Evolutionary conservation across 164 flowering plant genomes (phyloP).

Genomic region (Kalanchoe fedtschenkoi): DNA sequence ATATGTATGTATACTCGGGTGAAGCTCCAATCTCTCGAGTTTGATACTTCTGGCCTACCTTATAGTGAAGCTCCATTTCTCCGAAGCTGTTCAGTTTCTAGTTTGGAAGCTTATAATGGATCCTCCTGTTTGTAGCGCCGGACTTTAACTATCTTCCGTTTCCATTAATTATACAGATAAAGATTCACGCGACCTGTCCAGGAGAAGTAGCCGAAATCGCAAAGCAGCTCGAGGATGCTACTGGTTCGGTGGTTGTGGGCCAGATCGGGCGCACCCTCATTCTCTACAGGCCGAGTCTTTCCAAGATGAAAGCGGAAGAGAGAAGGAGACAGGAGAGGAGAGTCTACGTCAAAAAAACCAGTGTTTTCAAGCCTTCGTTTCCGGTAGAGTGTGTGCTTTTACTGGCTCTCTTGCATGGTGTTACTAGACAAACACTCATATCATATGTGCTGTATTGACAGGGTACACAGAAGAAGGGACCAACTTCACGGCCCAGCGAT

Average conservation of each 20-base stretch:
- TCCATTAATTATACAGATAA: slow-evolving; percentile 37
- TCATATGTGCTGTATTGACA: too few relatives aligned
- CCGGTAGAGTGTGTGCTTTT: slow-evolving; percentile 11
- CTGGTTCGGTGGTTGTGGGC: slow-evolving; percentile 75
- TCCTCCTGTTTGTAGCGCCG: neutral
- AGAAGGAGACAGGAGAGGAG: slow-evolving; percentile 38
- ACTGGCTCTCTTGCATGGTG: neutral
- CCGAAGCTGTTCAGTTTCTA: neutral
- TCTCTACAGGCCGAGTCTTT: slow-evolving; percentile 74
- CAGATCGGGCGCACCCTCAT: slow-evolving; percentile 80
- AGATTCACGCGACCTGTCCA: slow-evolving; percentile 66
- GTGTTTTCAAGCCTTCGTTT: slow-evolving; percentile 14
- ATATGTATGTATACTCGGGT: too few relatives aligned
- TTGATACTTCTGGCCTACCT: neutral
- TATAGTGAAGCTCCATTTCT: neutral
- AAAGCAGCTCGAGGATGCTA: slow-evolving; percentile 52
- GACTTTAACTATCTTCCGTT: neutral
- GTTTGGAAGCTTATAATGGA: neutral
- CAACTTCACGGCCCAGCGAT: neutral
- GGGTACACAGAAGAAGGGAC: neutral
- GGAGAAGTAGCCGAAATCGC: slow-evolving; percentile 80
- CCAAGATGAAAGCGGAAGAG: slow-evolving; percentile 72
- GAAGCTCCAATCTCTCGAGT: too few relatives aligned
- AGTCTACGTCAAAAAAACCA: slow-evolving; percentile 23
- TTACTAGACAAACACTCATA: neutral